Percentiles rank a stretch among this genome's conserved stretches.
phyloP scores from a whole-genome alignment of 2,329 filamentous ascomycete species.

The Colletotrichum sp. region DNA sequence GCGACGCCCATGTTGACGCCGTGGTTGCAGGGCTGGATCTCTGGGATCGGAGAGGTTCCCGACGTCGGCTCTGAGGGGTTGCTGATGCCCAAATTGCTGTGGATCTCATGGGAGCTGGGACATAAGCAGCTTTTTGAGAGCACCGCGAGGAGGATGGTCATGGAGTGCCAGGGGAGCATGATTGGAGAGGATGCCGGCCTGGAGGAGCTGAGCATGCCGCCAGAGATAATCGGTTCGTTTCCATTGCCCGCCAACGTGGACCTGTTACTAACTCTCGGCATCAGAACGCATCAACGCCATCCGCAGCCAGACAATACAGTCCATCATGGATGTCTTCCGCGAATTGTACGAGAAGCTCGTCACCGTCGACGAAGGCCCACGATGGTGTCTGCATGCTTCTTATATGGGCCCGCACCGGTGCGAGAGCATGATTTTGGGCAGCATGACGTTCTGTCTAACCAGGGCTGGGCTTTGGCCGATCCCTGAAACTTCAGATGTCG shows the following conservation, averaged over 20 bases:
- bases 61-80: conserved; percentile 1
- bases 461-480: conserved; percentile 37
- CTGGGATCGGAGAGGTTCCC: conserved; percentile 12
- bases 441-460: conserved; percentile 37
- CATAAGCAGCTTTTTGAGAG: conserved; percentile 26
- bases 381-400: conserved; percentile 36
- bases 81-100: conserved; percentile 28
- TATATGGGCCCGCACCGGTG: conserved; percentile 39
- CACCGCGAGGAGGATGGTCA: conserved; percentile 26
- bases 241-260: not conserved
- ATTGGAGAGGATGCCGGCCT: not conserved
- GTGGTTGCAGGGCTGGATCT: conserved; percentile 28
- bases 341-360: conserved; percentile 29
- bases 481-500: conserved; percentile 26
- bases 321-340: conserved; percentile 28
- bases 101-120: conserved; percentile 38
- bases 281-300: conserved; percentile 23
- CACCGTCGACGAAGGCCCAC: conserved; percentile 32
- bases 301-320: conserved; percentile 27
- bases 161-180: conserved; percentile 21
- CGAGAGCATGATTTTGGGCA: conserved; percentile 41
- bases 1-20: conserved; percentile 27
- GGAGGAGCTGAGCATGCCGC: conserved; percentile 19
- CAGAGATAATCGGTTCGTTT: conserved; percentile 25
- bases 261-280: not conserved